Evolutionary conservation across 2,329 filamentous ascomycete genomes (phyloP).

Genomic region (Epichloe amarillans): DNA sequence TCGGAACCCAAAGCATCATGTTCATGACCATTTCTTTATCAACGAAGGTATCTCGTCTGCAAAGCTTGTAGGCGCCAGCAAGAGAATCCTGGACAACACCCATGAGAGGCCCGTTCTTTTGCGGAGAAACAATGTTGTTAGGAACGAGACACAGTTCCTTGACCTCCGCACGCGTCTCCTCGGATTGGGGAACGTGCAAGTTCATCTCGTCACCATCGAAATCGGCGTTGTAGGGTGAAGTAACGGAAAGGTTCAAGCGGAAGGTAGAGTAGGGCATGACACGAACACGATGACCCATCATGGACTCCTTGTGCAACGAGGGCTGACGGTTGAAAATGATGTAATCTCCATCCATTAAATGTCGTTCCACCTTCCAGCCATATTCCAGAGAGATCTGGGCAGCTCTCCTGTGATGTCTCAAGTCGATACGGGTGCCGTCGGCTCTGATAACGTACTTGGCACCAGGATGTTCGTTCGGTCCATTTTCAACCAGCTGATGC

Average conservation of each 20-base stretch:
- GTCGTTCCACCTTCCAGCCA: slow-evolving; percentile 97
- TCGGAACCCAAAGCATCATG: slow-evolving; percentile 90
- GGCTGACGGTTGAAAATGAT: slow-evolving; percentile 99
- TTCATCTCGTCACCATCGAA: slow-evolving; percentile 99
- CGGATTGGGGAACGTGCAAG: slow-evolving; percentile 93
- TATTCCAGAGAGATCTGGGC: slow-evolving; percentile 81
- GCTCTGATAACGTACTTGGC: slow-evolving; percentile 93
- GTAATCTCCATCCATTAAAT: slow-evolving; percentile 89
- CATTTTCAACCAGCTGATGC: slow-evolving; percentile 79
- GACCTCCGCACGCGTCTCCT: slow-evolving; percentile 91
- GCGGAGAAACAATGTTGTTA: slow-evolving; percentile 93
- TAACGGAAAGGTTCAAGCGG: slow-evolving; percentile 91
- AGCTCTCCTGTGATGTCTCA: slow-evolving; percentile 82
- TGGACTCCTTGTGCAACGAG: slow-evolving; percentile 97
- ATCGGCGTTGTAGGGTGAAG: slow-evolving; percentile 98
- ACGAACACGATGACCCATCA: slow-evolving; percentile 97
- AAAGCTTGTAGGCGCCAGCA: slow-evolving; percentile 94
- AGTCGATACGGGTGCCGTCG: slow-evolving; percentile 85
- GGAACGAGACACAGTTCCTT: slow-evolving; percentile 95
- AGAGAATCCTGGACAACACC: slow-evolving; percentile 98
- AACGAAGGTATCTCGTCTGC: slow-evolving; percentile 80
- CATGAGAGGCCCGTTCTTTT: slow-evolving; percentile 95
- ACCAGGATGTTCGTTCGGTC: slow-evolving; percentile 87
- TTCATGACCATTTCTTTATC: slow-evolving; percentile 91
- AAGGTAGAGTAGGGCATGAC: slow-evolving; percentile 99